Evolutionary conservation across 179 eudicot species (phyloP), one percentile per base, ranked within the genome.

Genomic region (Spinacia oleracea): DNA sequence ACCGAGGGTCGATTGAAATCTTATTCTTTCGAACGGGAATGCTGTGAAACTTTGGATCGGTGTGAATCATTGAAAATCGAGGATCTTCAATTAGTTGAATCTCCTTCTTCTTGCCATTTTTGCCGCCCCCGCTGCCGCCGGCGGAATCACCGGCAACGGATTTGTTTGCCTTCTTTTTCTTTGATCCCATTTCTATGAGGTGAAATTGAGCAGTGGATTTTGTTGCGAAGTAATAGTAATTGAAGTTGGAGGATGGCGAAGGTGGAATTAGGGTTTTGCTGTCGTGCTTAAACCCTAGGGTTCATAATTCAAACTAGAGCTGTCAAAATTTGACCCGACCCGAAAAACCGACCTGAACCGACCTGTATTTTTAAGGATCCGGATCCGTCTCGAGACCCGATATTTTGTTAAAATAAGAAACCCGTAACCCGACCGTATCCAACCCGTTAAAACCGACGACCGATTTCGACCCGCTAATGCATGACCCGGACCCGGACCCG

Each of bases 11-110:
- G 32, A 95, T 81, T 1, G 78, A 50, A 5, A 95, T 91, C 83
- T 93, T 93, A 2, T 89, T 42, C 34, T 86, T 87, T 81, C 77
- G 78, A 87, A 77, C 89, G 8, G 97, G 89, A 72, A 84, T 80
- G 42, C 81, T 87, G 80, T 86, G 89, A 81, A 93, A 95, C 83
- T 92, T 87, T 9, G 98, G 98, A 81, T 95, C 98, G 25, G 86
- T 62, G 55, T 90, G 95, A 5, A 89, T 82, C 21, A 83, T 86
- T 0, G 91, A 84, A 64, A 95, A 95, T 27, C 98, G 89, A 9
- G 90, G 77, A 72, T 94, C 98, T 0, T 86, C 86, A 5, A 90
- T 88, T 18, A 80, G 38, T 20, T 81, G 76, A 8, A 14, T n/a
- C 23, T 62, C 32, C 55, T 75, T 76, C 18, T 51, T 59, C 25